phyloP scores from a whole-genome alignment of 495 filamentous ascomycete genomes.

The Venustampulla echinocandica region DNA sequence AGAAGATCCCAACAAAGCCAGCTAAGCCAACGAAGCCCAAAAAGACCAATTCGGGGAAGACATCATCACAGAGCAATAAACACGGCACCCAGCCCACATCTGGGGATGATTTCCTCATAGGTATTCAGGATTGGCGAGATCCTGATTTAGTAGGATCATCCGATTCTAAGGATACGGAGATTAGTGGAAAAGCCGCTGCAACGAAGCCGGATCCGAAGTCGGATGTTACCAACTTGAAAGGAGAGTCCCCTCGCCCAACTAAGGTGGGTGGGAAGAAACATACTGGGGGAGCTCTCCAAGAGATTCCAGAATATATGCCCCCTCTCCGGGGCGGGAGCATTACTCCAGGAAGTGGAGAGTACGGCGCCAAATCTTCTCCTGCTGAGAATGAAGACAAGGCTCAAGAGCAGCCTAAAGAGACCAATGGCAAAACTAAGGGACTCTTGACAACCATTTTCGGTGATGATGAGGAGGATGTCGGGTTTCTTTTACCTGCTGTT shows the following conservation, averaged over 20 bases:
- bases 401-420: slow-evolving; percentile 10
- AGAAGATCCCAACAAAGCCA: slow-evolving; percentile 16
- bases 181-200: slow-evolving; percentile 2
- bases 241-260: slow-evolving; percentile 2
- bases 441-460: slow-evolving; percentile 39
- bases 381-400: not conserved
- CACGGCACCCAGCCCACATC: slow-evolving; percentile 23
- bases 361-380: slow-evolving; percentile 29
- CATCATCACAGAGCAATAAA: slow-evolving; percentile 18
- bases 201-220: slow-evolving; percentile 15
- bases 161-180: slow-evolving; percentile 6
- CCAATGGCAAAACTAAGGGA: slow-evolving; percentile 23
- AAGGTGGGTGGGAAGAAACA: slow-evolving; percentile 19
- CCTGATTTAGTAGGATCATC: slow-evolving; percentile 53
- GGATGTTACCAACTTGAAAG: slow-evolving; percentile 15
- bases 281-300: slow-evolving; percentile 23
- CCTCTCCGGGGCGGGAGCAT: slow-evolving; percentile 58
- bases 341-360: slow-evolving; percentile 72
- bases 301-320: slow-evolving; percentile 28
- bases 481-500: slow-evolving; percentile 10
- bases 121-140: slow-evolving; percentile 88
- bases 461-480: slow-evolving; percentile 32
- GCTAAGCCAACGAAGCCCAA: slow-evolving; percentile 11
- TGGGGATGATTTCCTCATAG: slow-evolving; percentile 76
- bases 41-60: slow-evolving; percentile 22